These are phyloP conservation scores for Euphorbia peplus DNA, from an alignment of 345 rosid genomes.

Conservation along the genomic window DNA sequence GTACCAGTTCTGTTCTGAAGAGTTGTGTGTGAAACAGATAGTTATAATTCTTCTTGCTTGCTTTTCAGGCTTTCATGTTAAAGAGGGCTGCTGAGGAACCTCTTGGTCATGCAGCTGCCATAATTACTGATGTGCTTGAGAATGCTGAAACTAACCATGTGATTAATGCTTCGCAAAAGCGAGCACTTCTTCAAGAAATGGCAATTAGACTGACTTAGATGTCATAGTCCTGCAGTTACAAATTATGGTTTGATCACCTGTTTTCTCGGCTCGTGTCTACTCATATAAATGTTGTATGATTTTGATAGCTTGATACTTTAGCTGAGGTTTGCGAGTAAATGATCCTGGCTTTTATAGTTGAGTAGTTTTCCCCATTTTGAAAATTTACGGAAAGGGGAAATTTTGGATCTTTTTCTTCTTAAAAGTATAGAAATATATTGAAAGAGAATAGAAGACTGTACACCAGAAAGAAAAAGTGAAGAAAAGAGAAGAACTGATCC, in stretches of 20 bases:
- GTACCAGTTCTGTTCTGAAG: background rate
- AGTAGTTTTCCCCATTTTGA: slow-evolving; percentile 11
- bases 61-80: slow-evolving; percentile 85
- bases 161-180: slow-evolving; percentile 83
- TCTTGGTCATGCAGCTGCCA: slow-evolving; percentile 92
- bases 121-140: slow-evolving; percentile 85
- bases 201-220: slow-evolving; percentile 70
- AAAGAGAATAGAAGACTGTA: background rate
- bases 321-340: slow-evolving; percentile 18
- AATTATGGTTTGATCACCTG: slow-evolving; percentile 7
- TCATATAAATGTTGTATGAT: background rate
- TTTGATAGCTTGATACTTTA: background rate
- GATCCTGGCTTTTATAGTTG: background rate
- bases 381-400: background rate
- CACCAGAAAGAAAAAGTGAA: background rate
- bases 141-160: slow-evolving; percentile 81
- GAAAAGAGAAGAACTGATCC: background rate
- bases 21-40: background rate
- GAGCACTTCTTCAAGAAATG: slow-evolving; percentile 95
- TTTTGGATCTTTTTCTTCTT: background rate
- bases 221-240: background rate
- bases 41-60: background rate
- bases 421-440: slow-evolving; percentile 12
- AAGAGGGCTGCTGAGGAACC: slow-evolving; percentile 87
- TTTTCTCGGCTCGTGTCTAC: background rate